A percentile compares a stretch with the other conserved stretches of the same genome.
Conservation (phyloP, 1,284 basidiomycete genomes). For the Cryptococcus sp. region DNA sequence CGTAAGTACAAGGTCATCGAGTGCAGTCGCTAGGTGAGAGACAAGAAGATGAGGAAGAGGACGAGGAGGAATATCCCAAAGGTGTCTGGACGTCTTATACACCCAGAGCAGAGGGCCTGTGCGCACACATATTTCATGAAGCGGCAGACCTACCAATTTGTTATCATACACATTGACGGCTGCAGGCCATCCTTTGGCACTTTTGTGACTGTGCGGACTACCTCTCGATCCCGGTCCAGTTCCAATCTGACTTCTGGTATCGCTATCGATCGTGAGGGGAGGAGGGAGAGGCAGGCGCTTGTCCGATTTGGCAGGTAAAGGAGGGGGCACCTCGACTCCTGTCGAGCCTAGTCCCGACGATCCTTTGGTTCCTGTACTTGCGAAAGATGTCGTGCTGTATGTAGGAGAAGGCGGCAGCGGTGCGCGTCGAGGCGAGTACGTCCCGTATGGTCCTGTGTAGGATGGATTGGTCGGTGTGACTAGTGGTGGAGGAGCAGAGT, state of each 20-base stretch:
- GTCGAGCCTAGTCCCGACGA: slow-evolving; percentile 10
- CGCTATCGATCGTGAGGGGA: too few relatives aligned
- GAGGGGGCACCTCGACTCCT: slow-evolving; percentile 16
- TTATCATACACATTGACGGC: slow-evolving; percentile 47
- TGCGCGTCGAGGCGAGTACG: slow-evolving; percentile 25
- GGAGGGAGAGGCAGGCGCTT: slow-evolving; percentile 27
- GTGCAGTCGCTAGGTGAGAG: background rate
- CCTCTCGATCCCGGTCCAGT: slow-evolving; percentile 1
- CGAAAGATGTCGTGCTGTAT: slow-evolving; percentile 21
- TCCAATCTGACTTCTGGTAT: too few relatives aligned
- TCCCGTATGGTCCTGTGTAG: background rate
- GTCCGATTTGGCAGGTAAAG: slow-evolving; percentile 29
- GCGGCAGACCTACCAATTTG: slow-evolving; percentile 40
- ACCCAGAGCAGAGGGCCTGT: too few relatives aligned
- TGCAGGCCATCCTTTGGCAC: slow-evolving; percentile 23
- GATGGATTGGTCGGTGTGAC: background rate
- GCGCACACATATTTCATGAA: too few relatives aligned
- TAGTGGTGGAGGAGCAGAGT: background rate
- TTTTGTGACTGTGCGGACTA: slow-evolving; percentile 26
- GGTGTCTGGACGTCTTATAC: too few relatives aligned
- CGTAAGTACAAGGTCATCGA: background rate
- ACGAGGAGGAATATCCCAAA: too few relatives aligned
- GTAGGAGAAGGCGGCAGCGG: slow-evolving; percentile 37
- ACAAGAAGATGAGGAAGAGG: too few relatives aligned
- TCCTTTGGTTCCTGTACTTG: slow-evolving; percentile 12